A percentile compares a stretch with the other conserved stretches of the same genome.
phyloP scores from a whole-genome alignment of 2,329 filamentous ascomycete species.

The Claviceps sp. region DNA sequence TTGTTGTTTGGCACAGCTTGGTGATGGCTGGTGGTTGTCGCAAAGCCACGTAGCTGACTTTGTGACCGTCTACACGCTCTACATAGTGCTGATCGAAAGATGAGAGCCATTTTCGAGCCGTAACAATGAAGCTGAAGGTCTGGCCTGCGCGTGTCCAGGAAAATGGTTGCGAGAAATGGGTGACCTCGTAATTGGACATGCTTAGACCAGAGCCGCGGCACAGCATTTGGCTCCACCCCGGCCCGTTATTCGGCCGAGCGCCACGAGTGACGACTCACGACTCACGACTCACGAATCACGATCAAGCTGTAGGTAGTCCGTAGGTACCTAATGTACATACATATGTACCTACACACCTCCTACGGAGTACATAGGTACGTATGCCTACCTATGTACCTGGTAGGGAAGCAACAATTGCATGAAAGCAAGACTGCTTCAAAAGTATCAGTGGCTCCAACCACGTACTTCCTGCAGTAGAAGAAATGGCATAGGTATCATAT shows the following conservation, averaged over 20 bases:
- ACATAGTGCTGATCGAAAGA: slow-evolving; percentile 23
- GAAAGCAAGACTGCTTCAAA: too few species aligned
- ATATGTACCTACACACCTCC: background rate
- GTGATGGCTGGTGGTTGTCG: slow-evolving; percentile 22
- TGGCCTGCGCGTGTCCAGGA: background rate
- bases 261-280: background rate
- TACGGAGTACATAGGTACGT: too few species aligned
- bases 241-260: slow-evolving; percentile 8
- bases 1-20: slow-evolving; percentile 25
- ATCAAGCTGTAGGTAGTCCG: too few species aligned
- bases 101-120: slow-evolving; percentile 18
- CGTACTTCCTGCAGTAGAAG: background rate
- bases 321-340: too few species aligned
- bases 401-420: background rate
- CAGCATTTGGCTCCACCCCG: slow-evolving; percentile 16
- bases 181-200: background rate
- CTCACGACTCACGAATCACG: too few species aligned
- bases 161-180: background rate
- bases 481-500: slow-evolving; percentile 7
- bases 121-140: background rate
- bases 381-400: background rate
- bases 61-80: slow-evolving; percentile 24
- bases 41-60: slow-evolving; percentile 21
- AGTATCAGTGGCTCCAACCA: background rate
- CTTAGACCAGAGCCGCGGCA: slow-evolving; percentile 10